Evolutionary conservation across 2,329 filamentous ascomycete genomes (phyloP), one percentile per base, ranked within the genome.

Genomic region (Colletotrichum musae): DNA sequence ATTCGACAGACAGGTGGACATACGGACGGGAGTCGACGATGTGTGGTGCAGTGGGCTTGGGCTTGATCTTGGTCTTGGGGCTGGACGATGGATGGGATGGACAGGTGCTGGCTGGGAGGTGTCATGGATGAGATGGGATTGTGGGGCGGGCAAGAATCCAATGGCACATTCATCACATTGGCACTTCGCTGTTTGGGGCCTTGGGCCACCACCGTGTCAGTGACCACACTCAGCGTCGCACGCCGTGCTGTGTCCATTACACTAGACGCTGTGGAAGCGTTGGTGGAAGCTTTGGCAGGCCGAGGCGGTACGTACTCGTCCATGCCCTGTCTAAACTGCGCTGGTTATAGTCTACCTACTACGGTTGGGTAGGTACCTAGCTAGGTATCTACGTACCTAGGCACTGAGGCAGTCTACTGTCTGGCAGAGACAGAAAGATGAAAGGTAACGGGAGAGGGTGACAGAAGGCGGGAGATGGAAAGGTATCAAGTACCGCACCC

Each of bases 281-380:
- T 24, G 10, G 58, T 61, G 58, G 58, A 61, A 61, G 58, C 13
- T 59, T 59, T 48, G n/a, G 32, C 15, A 28, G 50, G 26, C 16
- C 13, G 41, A 10, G 41, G n/a, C 26, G 58, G 47, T 60, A 60
- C 58, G 58, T 60, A 43, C 4, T 47, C 43, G 47, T 36, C 36
- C 3, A 32, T 32, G 39, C n/a, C 36, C 52, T 32, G 36, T 18
- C 32, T 43, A 18, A 28, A 13, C 50, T 12, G 28, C 21, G 32
- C 10, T 39, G 4, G 9, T 13, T 24, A 24, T 4, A 24, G 21
- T 24, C 21, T 24, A 24, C 21, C 21, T 24, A 24, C 21, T 24
- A 24, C 21, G 21, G 36, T 39, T 3, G n/a, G n/a, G 36, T 39
- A 39, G n/a, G n/a, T 18, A 50, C 6, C 21, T 24, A 24, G 21